Evolutionary conservation across 2,329 filamentous ascomycete genomes (phyloP).

Genomic region (Aschersonia sp.): DNA sequence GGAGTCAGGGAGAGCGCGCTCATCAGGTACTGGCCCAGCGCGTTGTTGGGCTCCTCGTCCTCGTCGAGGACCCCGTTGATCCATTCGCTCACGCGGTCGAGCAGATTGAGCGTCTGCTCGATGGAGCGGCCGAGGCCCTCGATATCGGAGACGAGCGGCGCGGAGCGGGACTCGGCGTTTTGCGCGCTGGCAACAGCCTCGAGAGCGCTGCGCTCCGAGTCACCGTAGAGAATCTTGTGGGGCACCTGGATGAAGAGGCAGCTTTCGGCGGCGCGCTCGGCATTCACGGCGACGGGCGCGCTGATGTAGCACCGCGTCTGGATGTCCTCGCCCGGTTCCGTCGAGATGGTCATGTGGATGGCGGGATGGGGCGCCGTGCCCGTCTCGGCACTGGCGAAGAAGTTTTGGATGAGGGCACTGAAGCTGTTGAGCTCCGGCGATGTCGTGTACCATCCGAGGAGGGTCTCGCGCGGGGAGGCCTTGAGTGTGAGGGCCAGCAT

Average conservation of each 20-base stretch:
- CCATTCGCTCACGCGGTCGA: conserved; percentile 84
- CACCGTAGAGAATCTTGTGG: conserved; percentile 81
- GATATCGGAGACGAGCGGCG: conserved; percentile 70
- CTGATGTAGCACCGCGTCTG: conserved; percentile 90
- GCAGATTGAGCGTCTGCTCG: conserved; percentile 74
- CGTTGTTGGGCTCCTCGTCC: conserved; percentile 76
- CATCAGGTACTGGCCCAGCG: conserved; percentile 87
- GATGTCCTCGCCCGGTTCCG: conserved; percentile 75
- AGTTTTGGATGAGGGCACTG: conserved; percentile 94
- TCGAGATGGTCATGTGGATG: conserved; percentile 89
- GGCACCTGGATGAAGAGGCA: conserved; percentile 97
- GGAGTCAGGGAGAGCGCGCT: conserved; percentile 85
- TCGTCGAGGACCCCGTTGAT: conserved; percentile 91
- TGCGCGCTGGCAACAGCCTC: conserved; percentile 75
- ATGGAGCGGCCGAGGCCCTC: conserved; percentile 76
- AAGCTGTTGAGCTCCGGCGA: conserved; percentile 96
- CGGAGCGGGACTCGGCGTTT: conserved; percentile 59
- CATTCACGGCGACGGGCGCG: conserved; percentile 84
- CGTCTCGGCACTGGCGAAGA: conserved; percentile 93
- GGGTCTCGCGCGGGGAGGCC: conserved; percentile 81
- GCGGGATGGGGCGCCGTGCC: conserved; percentile 97
- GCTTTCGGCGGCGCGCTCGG: conserved; percentile 87
- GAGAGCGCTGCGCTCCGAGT: conserved; percentile 50
- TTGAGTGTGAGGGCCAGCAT: conserved; percentile 94
- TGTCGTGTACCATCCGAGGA: conserved; percentile 98